Evolutionary conservation across 225 moss, liverwort and hornwort genomes (phyloP).

Genomic region (Pleurozium schreberi): DNA sequence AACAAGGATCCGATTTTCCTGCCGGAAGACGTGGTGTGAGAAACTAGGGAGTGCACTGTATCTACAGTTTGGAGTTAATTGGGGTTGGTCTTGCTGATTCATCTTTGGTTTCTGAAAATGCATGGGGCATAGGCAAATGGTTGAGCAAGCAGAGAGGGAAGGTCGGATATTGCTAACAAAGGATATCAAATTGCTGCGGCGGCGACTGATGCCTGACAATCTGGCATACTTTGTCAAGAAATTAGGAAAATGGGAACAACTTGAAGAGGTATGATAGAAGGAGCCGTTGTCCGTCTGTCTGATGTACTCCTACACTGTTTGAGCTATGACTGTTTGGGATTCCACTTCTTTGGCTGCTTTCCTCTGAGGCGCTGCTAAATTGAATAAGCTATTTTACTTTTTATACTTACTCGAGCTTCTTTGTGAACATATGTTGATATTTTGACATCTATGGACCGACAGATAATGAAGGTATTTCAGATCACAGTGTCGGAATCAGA

Average conservation of each 20-base stretch:
- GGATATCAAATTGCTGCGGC: conserved; percentile 72
- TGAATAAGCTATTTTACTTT: not conserved
- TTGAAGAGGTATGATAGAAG: conserved; percentile 56
- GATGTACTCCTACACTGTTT: not conserved
- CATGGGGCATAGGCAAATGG: conserved; percentile 52
- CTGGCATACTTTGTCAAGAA: conserved; percentile 74
- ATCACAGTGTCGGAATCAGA: conserved; percentile 65
- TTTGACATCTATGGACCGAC: not conserved
- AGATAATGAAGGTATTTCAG: conserved; percentile 71
- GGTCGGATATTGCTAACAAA: conserved; percentile 74
- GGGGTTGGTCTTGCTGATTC: not conserved
- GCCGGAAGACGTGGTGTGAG: not conserved
- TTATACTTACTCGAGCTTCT: not conserved
- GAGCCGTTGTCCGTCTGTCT: not conserved
- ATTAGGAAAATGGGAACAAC: conserved; percentile 80
- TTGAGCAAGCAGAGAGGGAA: conserved; percentile 75
- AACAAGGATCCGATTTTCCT: not conserved
- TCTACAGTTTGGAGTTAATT: not conserved
- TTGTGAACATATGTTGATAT: not conserved
- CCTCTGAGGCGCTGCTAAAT: not conserved
- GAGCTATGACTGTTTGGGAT: not conserved
- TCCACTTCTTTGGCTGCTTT: not conserved
- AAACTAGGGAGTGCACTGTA: not conserved
- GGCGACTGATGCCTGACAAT: conserved; percentile 67
- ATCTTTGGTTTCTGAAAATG: not conserved